These are phyloP conservation scores for Ceratocystis papillata DNA, from an alignment of 2,329 filamentous ascomycete species.

Conservation along the genomic window DNA sequence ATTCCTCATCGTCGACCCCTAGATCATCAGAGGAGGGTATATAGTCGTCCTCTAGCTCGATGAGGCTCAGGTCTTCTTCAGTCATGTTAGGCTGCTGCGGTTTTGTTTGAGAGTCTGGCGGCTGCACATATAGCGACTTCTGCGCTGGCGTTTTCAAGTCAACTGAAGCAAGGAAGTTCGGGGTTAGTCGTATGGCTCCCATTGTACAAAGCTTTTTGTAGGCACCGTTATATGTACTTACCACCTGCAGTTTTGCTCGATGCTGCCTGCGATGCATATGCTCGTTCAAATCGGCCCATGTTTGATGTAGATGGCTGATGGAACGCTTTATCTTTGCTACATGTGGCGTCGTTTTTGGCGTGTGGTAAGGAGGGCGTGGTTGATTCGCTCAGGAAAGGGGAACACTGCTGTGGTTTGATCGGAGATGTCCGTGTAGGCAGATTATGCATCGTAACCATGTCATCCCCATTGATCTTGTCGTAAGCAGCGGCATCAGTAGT, in stretches of 20 bases:
- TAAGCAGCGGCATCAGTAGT: conserved; percentile 30
- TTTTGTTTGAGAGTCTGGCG: not conserved
- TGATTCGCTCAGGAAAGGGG: not conserved
- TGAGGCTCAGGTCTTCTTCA: conserved; percentile 22
- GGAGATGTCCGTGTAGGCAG: conserved; percentile 20
- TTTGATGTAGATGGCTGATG: not conserved
- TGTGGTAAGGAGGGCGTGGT: not conserved
- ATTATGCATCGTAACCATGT: conserved; percentile 17
- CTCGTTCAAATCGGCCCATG: conserved; percentile 22
- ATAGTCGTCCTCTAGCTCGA: conserved; percentile 36
- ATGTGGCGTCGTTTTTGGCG: not conserved
- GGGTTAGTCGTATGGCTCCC: not conserved
- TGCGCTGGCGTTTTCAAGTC: not conserved
- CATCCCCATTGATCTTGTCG: conserved; percentile 25
- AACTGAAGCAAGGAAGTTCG: not conserved
- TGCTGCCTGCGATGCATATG: conserved; percentile 22
- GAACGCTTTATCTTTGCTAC: not conserved
- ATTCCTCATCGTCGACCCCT: conserved; percentile 32
- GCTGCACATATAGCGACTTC: not conserved
- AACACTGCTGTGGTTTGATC: not conserved
- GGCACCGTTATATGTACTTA: not conserved
- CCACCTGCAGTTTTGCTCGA: conserved; percentile 7
- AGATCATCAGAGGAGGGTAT: conserved; percentile 32
- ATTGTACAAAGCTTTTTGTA: not conserved
- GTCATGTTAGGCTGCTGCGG: not conserved